These are phyloP conservation scores for Mucor velutinosus DNA, from an alignment of 371 early-diverging fungal species.

Conservation along the genomic window DNA sequence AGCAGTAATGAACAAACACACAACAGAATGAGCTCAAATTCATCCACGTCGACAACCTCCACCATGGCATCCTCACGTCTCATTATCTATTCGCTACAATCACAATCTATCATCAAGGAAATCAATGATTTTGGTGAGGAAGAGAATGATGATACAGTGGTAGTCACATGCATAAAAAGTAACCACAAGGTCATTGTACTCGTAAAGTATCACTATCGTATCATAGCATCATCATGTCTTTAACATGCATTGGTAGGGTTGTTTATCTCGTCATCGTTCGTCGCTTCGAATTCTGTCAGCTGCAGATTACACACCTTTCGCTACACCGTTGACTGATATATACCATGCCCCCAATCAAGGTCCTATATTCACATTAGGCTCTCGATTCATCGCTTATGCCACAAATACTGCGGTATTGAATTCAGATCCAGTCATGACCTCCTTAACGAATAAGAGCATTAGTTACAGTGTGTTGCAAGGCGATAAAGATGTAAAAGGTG, in stretches of 20 bases:
- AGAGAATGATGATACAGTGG: constrained; percentile 39
- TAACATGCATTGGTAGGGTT: constrained; percentile 25
- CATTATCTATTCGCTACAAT: constrained; percentile 48
- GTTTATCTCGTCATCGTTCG: constrained; percentile 34
- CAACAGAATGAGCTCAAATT: not conserved
- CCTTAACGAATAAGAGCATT: constrained; percentile 29
- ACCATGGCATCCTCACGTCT: not conserved
- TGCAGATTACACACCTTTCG: constrained; percentile 26
- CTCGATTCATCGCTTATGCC: constrained; percentile 68
- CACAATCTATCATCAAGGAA: constrained; percentile 41
- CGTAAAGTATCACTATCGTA: constrained; percentile 36
- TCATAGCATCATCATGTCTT: not conserved
- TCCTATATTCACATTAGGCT: constrained; percentile 62
- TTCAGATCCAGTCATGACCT: constrained; percentile 36
- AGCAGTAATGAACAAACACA: not conserved
- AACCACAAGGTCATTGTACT: constrained; percentile 50
- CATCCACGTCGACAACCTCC: not conserved
- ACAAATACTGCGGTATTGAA: constrained; percentile 50
- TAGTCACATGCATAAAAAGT: constrained; percentile 49
- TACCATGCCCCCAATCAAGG: constrained; percentile 37
- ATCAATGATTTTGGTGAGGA: constrained; percentile 37
- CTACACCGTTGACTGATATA: constrained; percentile 53
- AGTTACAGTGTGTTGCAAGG: constrained; percentile 37
- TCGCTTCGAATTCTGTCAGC: constrained; percentile 46
- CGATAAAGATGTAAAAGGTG: constrained; percentile 56